A percentile compares a stretch with the other conserved stretches of the same genome.
Evolutionary conservation across 129 eudicot species (phyloP).

Genomic region (Sambucus nigra): DNA sequence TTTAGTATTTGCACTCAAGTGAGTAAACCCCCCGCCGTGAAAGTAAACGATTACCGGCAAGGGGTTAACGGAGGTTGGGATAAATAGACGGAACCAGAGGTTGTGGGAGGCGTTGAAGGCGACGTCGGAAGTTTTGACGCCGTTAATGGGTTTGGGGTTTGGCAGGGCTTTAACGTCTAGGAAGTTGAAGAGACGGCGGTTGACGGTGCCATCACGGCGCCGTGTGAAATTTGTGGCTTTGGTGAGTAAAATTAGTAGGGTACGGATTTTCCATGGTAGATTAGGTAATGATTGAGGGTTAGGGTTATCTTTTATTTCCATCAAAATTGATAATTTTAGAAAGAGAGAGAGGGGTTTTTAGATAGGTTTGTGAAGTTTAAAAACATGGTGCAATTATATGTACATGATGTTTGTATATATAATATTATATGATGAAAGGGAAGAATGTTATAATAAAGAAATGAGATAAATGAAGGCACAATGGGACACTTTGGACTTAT

Average conservation of each 20-base stretch:
- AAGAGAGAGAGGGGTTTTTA: too few relatives aligned
- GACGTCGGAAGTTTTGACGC: slow-evolving; percentile 24
- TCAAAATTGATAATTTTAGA: too few relatives aligned
- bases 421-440: too few relatives aligned
- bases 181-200: slow-evolving; percentile 19
- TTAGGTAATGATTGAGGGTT: background rate
- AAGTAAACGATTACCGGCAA: slow-evolving; percentile 12
- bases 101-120: slow-evolving; percentile 15
- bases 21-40: slow-evolving; percentile 18
- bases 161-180: slow-evolving; percentile 13
- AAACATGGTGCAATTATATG: too few relatives aligned
- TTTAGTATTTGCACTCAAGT: background rate
- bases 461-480: too few relatives aligned
- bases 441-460: too few relatives aligned
- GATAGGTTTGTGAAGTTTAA: too few relatives aligned
- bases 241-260: background rate
- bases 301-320: too few relatives aligned
- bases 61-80: background rate
- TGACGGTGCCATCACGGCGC: slow-evolving; percentile 11
- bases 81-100: slow-evolving; percentile 24
- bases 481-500: too few relatives aligned
- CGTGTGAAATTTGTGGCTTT: background rate
- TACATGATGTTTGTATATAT: too few relatives aligned
- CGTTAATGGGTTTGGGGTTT: slow-evolving; percentile 6
- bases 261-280: background rate